Evolutionary conservation across 225 moss, liverwort and hornwort genomes (phyloP).

Genomic region (Anthoceros angustus): DNA sequence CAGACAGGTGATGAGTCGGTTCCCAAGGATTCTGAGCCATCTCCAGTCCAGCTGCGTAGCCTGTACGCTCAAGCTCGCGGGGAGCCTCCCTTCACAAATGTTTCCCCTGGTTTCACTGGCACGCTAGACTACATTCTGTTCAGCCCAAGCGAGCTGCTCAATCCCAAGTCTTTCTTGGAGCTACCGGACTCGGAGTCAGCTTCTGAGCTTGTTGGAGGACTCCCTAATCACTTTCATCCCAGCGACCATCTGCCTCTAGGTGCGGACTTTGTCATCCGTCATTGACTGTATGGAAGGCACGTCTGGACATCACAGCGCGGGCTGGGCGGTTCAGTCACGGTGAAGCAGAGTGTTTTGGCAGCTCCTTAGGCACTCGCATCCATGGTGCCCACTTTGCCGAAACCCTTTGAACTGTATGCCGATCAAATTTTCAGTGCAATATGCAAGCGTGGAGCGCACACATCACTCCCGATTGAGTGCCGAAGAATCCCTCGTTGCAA

Average conservation of each 20-base stretch:
- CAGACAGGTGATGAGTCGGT: constrained; percentile 7
- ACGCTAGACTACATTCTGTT: constrained; percentile 84
- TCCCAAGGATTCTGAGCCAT: constrained; percentile 13
- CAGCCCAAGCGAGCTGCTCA: constrained; percentile 36
- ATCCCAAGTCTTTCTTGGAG: constrained; percentile 30
- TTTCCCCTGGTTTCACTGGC: constrained; percentile 71
- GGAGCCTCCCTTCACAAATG: constrained; percentile 64
- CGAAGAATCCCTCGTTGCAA: no score
- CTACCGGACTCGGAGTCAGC: constrained; percentile 35
- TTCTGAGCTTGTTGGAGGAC: constrained; percentile 46
- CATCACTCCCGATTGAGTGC: no score
- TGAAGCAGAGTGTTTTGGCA: no score
- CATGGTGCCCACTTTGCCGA: no score
- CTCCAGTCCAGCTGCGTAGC: constrained; percentile 45
- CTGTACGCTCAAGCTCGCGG: constrained; percentile 41
- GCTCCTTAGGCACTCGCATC: no score
- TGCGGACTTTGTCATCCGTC: constrained; percentile 45
- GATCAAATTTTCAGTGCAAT: no score
- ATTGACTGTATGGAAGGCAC: neutral
- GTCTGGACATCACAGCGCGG: no score
- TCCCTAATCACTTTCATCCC: constrained; percentile 62
- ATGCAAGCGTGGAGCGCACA: no score
- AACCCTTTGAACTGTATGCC: no score
- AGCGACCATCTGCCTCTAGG: constrained; percentile 92
- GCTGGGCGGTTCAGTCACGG: no score